Evolutionary conservation across 768 basidiomycete species (phyloP).

Genomic region (Termitomyces sp.): DNA sequence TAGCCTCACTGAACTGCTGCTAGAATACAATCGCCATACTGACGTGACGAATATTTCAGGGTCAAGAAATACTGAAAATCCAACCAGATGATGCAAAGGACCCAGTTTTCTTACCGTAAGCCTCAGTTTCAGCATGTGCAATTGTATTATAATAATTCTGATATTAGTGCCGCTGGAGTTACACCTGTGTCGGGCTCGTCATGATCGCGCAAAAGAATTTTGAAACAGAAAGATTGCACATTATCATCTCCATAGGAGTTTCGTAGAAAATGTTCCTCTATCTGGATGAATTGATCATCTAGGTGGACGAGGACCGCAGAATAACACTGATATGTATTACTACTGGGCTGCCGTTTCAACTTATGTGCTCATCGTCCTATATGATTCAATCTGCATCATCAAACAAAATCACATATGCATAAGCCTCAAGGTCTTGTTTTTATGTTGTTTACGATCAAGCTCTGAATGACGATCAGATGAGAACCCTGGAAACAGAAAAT

Average conservation of each 20-base stretch:
- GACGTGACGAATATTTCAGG: slow-evolving; percentile 9
- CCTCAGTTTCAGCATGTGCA: not conserved
- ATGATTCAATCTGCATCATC: not conserved
- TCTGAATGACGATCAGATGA: slow-evolving; percentile 33
- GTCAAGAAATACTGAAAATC: slow-evolving; percentile 17
- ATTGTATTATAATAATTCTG: not conserved
- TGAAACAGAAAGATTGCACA: not conserved
- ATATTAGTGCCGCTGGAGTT: slow-evolving; percentile 18
- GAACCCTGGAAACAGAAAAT: not conserved
- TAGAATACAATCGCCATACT: not conserved
- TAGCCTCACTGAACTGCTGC: not conserved
- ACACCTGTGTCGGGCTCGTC: slow-evolving; percentile 10
- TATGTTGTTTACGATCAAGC: slow-evolving; percentile 69
- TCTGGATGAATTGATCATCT: not conserved
- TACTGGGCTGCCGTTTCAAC: not conserved
- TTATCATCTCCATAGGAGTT: not conserved
- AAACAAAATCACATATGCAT: not conserved
- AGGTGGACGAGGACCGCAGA: not conserved
- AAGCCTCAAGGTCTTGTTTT: slow-evolving; percentile 45
- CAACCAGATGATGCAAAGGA: slow-evolving; percentile 15
- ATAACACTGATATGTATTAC: not conserved
- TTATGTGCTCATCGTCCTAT: not conserved
- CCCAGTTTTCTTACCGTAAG: slow-evolving; percentile 19
- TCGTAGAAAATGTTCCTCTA: not conserved
- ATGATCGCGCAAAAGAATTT: not conserved